phyloP scores from a whole-genome alignment of 345 rosid genomes.

The Kandelia obovata region DNA sequence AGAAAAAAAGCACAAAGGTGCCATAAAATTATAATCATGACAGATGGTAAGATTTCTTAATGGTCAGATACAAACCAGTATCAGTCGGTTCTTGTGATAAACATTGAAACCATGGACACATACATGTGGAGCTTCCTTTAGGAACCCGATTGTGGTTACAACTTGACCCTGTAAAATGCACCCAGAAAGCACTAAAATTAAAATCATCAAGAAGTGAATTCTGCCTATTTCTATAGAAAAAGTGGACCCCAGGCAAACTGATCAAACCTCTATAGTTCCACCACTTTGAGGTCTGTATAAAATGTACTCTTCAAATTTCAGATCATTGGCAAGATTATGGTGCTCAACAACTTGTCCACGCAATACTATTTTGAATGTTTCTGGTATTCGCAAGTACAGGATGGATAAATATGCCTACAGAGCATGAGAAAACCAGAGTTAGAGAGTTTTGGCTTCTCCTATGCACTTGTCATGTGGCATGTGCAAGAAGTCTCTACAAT shows the following conservation, averaged over 20 bases:
- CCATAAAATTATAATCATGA: background rate
- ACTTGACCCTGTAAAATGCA: slow-evolving; percentile 56
- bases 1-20: background rate
- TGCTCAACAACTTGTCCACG: slow-evolving; percentile 72
- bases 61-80: slow-evolving; percentile 48
- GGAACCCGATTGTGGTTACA: slow-evolving; percentile 83
- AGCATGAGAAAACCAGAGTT: slow-evolving; percentile 11
- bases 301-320: slow-evolving; percentile 70
- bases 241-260: background rate
- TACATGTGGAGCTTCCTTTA: slow-evolving; percentile 83
- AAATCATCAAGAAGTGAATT: background rate
- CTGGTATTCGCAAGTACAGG: slow-evolving; percentile 76
- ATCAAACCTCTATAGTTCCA: slow-evolving; percentile 62
- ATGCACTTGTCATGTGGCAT: background rate
- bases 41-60: background rate
- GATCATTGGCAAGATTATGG: slow-evolving; percentile 86
- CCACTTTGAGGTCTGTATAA: slow-evolving; percentile 72
- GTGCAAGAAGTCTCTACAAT: background rate
- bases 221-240: background rate
- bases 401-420: slow-evolving; percentile 76
- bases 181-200: slow-evolving; percentile 14
- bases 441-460: slow-evolving; percentile 1
- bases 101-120: slow-evolving; percentile 76
- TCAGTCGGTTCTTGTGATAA: slow-evolving; percentile 89
- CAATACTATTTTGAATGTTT: slow-evolving; percentile 60